Evolutionary conservation across 2,329 filamentous ascomycete species (phyloP).

Genomic region (Calonectria naviculata): DNA sequence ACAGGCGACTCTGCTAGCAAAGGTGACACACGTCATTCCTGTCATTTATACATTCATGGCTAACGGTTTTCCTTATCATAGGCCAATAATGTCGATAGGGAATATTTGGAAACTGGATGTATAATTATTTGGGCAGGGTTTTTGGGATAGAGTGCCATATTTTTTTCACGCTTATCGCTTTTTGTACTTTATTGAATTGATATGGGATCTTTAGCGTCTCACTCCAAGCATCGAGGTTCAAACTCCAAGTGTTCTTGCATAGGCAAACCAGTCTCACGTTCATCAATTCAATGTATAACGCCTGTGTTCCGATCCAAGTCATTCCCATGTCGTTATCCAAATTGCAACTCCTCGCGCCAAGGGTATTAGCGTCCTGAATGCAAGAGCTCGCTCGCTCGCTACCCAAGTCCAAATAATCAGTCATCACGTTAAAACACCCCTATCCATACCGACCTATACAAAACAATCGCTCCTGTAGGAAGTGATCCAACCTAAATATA

Average conservation of each 20-base stretch:
- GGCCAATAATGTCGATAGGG: not conserved
- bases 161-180: too few species aligned
- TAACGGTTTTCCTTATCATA: not conserved
- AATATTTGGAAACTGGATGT: not conserved
- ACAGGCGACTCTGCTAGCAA: not conserved
- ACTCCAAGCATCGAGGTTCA: not conserved
- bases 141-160: not conserved
- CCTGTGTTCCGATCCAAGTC: not conserved
- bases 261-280: not conserved
- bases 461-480: not conserved
- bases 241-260: not conserved
- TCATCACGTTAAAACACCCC: not conserved
- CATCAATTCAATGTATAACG: not conserved
- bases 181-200: too few species aligned
- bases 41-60: not conserved
- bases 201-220: too few species aligned
- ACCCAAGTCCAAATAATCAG: not conserved
- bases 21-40: not conserved
- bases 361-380: slow-evolving; percentile 18
- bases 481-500: not conserved
- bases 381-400: not conserved
- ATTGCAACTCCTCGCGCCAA: slow-evolving; percentile 20
- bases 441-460: not conserved
- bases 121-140: slow-evolving; percentile 12
- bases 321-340: not conserved